Evolutionary conservation across 805 yeast species (phyloP), one percentile per base, ranked within the genome.

Genomic region (Saccharomycopsis selenospora): DNA sequence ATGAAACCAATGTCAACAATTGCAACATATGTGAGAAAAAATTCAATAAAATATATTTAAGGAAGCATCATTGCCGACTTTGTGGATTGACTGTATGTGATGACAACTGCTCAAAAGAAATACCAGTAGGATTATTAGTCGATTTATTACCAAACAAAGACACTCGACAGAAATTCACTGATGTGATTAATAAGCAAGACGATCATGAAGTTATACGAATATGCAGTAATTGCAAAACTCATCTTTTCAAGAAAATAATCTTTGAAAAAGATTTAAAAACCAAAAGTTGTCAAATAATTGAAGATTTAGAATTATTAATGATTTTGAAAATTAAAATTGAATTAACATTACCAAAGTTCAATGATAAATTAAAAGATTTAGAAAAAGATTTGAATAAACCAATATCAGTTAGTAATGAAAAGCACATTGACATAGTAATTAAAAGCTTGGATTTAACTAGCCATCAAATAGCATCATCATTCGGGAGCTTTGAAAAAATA

Each of bases 61-160:
- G 97, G 45, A 86, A 83, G 55, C 98, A 93, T 61, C 99, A 91
- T 62, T 93, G 99, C 63, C 68, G 98, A 30, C 63, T 89, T 23
- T 91, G 99, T 67, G 98, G 98, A 0, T 59, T 64, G 24, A 77
- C 85, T 1, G 86, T 88, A 0, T 91, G 97, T 66, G 95, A 83
- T 23, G 82, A 80, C 55, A 56, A 62, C 45, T 91, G 99, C 61
- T 88, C 96, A 0, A 77, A 80, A 60, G 77, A 79, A 48, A 81
- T 87, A 0, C 86, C 86, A 0, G 56, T 82, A 1, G 61, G 11
- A 11, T 42, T 52, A 8, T 38, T 47, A 8, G 36, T 25, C n/a
- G 60, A 18, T 42, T 63, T 28, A 52, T 23, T 33, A 14, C 10
- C 38, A 33, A 20, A 33, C 17, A 7, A 17, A 7, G 18, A 4